Base-by-base conservation (phyloP, 1,284 basidiomycete genomes). In the Cutaneotrichosporon cyanovorans region DNA sequence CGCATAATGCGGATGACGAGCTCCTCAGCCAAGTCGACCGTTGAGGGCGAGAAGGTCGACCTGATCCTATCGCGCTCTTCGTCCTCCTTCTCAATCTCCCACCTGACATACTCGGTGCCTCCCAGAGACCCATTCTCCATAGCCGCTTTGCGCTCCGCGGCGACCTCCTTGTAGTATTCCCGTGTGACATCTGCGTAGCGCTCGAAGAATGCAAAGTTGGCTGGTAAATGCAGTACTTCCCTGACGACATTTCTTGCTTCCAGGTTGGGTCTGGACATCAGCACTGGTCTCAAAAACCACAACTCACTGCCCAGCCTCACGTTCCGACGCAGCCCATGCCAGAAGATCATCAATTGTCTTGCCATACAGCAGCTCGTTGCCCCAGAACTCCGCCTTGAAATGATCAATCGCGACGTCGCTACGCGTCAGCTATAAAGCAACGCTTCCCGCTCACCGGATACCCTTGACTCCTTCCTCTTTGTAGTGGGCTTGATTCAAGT, bases 271-370 rank as follows among this genome's bases (percentile, higher is more conserved):
- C n/a, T n/a, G n/a, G n/a, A 12, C 25, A 28, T 28, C 25, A 28
- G 25, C 25, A n/a, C n/a, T n/a, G n/a, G n/a, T n/a, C n/a, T n/a
- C n/a, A n/a, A n/a, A 12, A 7, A 28, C 25, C 12, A 7, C 8
- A 7, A 28, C 25, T 28, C 25, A 28, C 21, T 33, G 20, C 23
- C 15, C 37, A 14, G 22, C 34, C 10, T 73, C 65, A 15, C 83
- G 75, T 62, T 85, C 84, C 55, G 61, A 74, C 2, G 68, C 65
- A 4, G 78, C 62, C 83, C 85, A 85, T 10, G 73, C 67, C 21
- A 70, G 57, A 2, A 86, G 61, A n/a, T 78, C 77, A 2, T 63
- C 61, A 16, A 72, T 71, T 20, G 85, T 69, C 40, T 71, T 75
- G 2, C 73, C 63, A 12, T 69, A 68, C 4, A 85, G 71, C 4